Evolutionary conservation across 495 filamentous ascomycete species (phyloP).

Genomic region (Annulohypoxylon nitens): DNA sequence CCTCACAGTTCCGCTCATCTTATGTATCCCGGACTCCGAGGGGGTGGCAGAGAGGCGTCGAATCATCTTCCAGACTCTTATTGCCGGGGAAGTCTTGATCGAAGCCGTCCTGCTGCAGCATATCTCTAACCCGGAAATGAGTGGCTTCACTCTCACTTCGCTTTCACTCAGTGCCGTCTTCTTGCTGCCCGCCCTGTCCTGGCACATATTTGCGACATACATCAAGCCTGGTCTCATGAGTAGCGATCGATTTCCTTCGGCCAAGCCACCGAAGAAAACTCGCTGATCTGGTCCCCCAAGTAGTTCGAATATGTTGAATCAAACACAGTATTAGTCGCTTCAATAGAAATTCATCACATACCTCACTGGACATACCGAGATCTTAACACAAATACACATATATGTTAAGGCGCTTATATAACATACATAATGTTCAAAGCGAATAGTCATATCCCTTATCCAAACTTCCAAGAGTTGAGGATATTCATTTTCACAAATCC

Average conservation of each 20-base stretch:
- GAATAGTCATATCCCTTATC: neutral
- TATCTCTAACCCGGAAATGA: constrained; percentile 10
- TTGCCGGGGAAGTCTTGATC: constrained; percentile 35
- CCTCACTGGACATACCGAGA: neutral
- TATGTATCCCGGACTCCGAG: constrained; percentile 32
- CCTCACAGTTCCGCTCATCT: constrained; percentile 32
- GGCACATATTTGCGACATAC: constrained; percentile 34
- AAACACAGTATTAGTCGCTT: neutral
- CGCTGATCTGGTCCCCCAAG: neutral
- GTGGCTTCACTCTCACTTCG: constrained; percentile 30
- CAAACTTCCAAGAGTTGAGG: neutral
- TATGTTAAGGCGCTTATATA: neutral
- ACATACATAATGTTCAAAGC: neutral
- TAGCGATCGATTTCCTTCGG: neutral
- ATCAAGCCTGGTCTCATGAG: constrained; percentile 31
- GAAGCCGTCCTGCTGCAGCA: constrained; percentile 33
- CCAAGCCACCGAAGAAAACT: constrained; percentile 24
- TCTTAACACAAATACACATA: neutral
- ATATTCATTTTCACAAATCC: constrained; percentile 25
- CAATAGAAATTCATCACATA: neutral
- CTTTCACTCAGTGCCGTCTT: constrained; percentile 29
- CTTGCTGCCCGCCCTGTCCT: constrained; percentile 37
- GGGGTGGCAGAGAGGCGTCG: constrained; percentile 29
- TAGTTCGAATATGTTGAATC: neutral
- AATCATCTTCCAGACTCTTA: constrained; percentile 36